Conservation (phyloP, 345 rosid species). For the Hibiscus syriacus region DNA sequence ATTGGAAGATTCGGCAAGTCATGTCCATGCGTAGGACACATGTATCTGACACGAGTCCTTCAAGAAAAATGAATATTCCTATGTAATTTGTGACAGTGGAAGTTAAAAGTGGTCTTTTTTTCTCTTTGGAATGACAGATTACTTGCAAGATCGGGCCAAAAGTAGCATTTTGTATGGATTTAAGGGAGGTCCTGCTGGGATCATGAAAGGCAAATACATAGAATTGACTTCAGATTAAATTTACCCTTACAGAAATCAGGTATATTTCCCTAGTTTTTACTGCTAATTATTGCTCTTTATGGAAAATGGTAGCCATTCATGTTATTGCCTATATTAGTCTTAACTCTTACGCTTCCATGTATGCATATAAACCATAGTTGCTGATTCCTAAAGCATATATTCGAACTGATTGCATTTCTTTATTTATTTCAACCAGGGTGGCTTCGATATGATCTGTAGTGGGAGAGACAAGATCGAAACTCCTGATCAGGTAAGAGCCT, state of each 20-base stretch:
- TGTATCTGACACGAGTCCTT: too few relatives aligned
- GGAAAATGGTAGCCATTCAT: background rate
- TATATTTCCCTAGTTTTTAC: conserved; percentile 9
- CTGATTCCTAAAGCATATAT: background rate
- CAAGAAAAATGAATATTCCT: too few relatives aligned
- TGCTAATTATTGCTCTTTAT: background rate
- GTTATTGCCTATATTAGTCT: background rate
- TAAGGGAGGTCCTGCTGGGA: conserved; percentile 97
- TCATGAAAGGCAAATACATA: conserved; percentile 82
- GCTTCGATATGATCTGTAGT: conserved; percentile 99
- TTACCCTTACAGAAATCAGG: conserved; percentile 88
- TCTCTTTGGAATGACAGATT: conserved; percentile 36
- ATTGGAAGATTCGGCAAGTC: too few relatives aligned
- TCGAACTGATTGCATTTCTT: background rate
- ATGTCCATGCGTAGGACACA: too few relatives aligned
- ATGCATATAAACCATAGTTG: conserved; percentile 23
- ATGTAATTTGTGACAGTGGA: background rate
- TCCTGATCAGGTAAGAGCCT: conserved; percentile 73
- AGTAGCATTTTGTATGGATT: conserved; percentile 82
- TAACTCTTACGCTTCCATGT: background rate
- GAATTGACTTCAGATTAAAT: conserved; percentile 67
- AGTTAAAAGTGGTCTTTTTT: background rate
- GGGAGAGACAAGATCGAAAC: conserved; percentile 99
- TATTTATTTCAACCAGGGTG: conserved; percentile 55
- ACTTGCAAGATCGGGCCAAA: conserved; percentile 65